Percentiles rank a stretch among this genome's conserved stretches.
Evolutionary conservation across 768 basidiomycete genomes (phyloP).

Genomic region (Panaeolus cyanescens): DNA sequence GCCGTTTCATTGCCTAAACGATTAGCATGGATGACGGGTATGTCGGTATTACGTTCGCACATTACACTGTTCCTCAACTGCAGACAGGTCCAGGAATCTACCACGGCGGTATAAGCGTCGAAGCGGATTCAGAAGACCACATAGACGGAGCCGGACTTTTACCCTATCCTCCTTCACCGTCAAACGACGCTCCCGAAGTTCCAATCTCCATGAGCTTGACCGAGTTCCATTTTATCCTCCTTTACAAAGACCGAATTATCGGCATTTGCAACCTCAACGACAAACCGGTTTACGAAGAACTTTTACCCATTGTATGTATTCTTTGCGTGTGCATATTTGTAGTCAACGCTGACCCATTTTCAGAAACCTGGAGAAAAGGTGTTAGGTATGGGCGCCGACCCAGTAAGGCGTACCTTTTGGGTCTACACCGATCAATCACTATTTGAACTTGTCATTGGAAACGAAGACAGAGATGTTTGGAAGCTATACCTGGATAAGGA

Average conservation of each 20-base stretch:
- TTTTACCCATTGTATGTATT: slow-evolving; percentile 69
- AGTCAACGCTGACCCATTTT: background rate
- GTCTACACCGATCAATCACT: slow-evolving; percentile 87
- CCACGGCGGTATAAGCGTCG: slow-evolving; percentile 76
- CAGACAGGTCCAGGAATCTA: slow-evolving; percentile 94
- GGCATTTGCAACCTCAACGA: slow-evolving; percentile 84
- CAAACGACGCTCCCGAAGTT: slow-evolving; percentile 35
- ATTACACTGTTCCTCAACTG: background rate
- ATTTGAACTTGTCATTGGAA: slow-evolving; percentile 81
- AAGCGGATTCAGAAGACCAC: slow-evolving; percentile 67
- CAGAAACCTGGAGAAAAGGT: slow-evolving; percentile 80
- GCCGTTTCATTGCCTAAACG: slow-evolving; percentile 67
- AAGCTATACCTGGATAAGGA: slow-evolving; percentile 80
- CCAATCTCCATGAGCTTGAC: slow-evolving; percentile 84
- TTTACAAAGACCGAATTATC: slow-evolving; percentile 78
- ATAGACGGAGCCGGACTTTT: slow-evolving; percentile 79
- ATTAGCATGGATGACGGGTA: slow-evolving; percentile 93
- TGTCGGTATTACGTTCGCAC: slow-evolving; percentile 17
- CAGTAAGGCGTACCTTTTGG: slow-evolving; percentile 91
- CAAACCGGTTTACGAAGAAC: slow-evolving; percentile 80
- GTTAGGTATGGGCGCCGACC: slow-evolving; percentile 79
- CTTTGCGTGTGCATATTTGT: background rate
- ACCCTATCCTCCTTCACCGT: slow-evolving; percentile 61
- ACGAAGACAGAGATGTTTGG: slow-evolving; percentile 97
- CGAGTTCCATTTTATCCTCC: slow-evolving; percentile 88